phyloP scores from a whole-genome alignment of 352 stramenopile genomes.

The Phytophthora capsici region DNA sequence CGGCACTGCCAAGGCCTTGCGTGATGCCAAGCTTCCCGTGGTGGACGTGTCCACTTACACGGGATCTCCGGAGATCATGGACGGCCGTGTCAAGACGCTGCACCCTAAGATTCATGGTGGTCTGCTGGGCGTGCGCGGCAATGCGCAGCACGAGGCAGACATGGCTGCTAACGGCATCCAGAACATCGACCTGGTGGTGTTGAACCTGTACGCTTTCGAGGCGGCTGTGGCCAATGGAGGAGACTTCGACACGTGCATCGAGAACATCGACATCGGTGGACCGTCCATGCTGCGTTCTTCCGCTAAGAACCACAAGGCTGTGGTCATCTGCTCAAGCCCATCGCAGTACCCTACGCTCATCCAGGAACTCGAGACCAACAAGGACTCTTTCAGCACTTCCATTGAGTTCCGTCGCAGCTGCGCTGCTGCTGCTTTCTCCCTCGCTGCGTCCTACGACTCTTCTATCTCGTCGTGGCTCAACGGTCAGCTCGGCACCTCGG shows the following conservation, averaged over 20 bases:
- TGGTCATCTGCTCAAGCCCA: conserved; percentile 97
- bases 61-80: conserved; percentile 97
- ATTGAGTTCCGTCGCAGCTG: conserved; percentile 90
- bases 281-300: conserved; percentile 99
- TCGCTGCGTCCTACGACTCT: conserved; percentile 95
- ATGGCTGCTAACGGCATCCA: conserved; percentile 97
- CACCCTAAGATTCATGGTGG: conserved; percentile 99
- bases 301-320: conserved; percentile 99
- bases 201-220: conserved; percentile 99
- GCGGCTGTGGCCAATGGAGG: conserved; percentile 92
- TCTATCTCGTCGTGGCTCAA: conserved; percentile 98
- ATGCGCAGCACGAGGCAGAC: conserved; percentile 96
- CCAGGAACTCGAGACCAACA: conserved; percentile 92
- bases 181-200: conserved; percentile 99
- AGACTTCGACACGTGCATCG: conserved; percentile 98
- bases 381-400: conserved; percentile 87
- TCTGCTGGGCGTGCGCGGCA: conserved; percentile 97
- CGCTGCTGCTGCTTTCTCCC: conserved; percentile 78
- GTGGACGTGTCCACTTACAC: conserved; percentile 99
- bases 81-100: conserved; percentile 99
- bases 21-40: conserved; percentile 95
- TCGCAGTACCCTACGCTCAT: conserved; percentile 96
- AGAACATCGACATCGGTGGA: conserved; percentile 99
- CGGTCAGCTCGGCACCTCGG: conserved; percentile 81
- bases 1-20: conserved; percentile 96